Evolutionary conservation across 352 stramenopile species (phyloP).

Genomic region (Globisporangium parvum): DNA sequence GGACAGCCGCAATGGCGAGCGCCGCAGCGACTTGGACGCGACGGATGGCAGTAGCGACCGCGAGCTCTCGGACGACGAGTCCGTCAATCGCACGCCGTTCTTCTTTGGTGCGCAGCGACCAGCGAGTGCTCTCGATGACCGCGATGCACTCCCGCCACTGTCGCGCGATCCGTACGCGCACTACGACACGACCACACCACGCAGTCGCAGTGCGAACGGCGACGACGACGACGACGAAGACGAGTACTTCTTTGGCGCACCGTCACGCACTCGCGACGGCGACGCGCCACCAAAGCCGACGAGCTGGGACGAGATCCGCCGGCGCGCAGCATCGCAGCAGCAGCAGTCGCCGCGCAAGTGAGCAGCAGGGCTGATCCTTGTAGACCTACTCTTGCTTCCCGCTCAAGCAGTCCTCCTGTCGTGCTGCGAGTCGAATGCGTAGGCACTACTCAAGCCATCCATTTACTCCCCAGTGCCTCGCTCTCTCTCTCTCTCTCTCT

Average conservation of each 20-base stretch:
- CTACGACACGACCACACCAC: conserved; percentile 11
- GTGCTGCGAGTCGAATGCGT: too few species aligned
- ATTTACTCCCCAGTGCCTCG: too few species aligned
- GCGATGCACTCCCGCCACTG: conserved; percentile 17
- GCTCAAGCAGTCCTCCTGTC: too few species aligned
- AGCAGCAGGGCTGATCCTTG: conserved; percentile 7
- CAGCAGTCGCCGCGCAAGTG: conserved; percentile 29
- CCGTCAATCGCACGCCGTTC: conserved; percentile 19
- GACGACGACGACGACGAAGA: conserved; percentile 31
- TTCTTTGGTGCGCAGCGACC: conserved; percentile 38
- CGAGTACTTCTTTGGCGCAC: conserved; percentile 39
- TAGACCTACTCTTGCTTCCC: too few species aligned
- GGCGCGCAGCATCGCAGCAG: conserved; percentile 30
- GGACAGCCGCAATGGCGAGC: background rate
- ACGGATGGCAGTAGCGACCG: background rate
- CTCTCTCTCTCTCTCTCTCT: too few species aligned
- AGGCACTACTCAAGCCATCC: too few species aligned
- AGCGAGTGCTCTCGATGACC: conserved; percentile 6
- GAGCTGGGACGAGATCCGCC: conserved; percentile 76
- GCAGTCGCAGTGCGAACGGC: conserved; percentile 1
- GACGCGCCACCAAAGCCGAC: conserved; percentile 33
- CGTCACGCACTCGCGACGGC: conserved; percentile 10
- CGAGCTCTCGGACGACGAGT: background rate
- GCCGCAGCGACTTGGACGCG: conserved; percentile 3
- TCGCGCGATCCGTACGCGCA: conserved; percentile 37